A percentile compares a stretch with the other conserved stretches of the same genome.
These are phyloP conservation scores for Saposhnikovia divaricata DNA, from an alignment of 129 eudicot species.

Conservation along the genomic window DNA sequence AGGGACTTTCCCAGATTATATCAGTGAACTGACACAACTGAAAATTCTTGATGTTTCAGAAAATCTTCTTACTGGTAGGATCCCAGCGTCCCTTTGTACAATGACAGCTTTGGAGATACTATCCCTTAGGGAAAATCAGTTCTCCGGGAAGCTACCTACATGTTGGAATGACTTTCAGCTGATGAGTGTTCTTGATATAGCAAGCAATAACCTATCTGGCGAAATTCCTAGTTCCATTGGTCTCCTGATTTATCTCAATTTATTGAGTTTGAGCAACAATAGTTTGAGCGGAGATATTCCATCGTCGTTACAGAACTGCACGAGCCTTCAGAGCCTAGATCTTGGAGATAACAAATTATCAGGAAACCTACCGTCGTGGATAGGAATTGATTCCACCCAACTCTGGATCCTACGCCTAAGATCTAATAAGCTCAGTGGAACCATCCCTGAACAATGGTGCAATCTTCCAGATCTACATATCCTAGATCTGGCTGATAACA, in stretches of 20 bases:
- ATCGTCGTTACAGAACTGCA: neutral
- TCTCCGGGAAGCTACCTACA: neutral
- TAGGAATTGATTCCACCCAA: neutral
- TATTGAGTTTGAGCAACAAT: neutral
- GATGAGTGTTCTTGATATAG: neutral
- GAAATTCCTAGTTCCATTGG: constrained; percentile 1
- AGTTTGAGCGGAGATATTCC: neutral
- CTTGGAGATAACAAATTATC: constrained; percentile 3
- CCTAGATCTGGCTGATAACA: constrained; percentile 7
- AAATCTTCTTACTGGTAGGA: constrained; percentile 6
- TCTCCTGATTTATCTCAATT: neutral
- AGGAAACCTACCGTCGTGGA: neutral
- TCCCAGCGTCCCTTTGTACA: constrained; percentile 1
- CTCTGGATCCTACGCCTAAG: neutral
- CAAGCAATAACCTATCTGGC: neutral
- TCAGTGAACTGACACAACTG: neutral
- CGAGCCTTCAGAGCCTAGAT: neutral
- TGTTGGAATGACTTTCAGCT: neutral
- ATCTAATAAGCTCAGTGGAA: constrained; percentile 8
- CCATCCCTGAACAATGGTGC: constrained; percentile 11
- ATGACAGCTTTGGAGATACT: neutral
- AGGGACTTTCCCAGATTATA: neutral
- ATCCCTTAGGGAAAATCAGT: constrained; percentile 2
- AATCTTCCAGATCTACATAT: neutral
- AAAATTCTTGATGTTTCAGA: constrained; percentile 7